Evolutionary conservation across 805 yeast genomes (phyloP).

Genomic region (Wickerhamomyces alni): DNA sequence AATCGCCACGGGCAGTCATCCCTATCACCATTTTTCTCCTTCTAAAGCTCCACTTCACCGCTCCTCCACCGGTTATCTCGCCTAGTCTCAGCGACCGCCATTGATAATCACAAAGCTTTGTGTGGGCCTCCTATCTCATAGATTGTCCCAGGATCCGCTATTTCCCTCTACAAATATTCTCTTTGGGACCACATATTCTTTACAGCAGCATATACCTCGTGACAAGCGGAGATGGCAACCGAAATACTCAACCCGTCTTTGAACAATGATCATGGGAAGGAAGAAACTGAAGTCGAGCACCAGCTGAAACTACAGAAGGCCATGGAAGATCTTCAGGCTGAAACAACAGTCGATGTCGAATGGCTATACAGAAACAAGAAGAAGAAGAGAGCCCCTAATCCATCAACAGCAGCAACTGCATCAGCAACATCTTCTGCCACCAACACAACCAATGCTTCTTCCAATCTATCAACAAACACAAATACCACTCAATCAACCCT

Average conservation of each 20-base stretch:
- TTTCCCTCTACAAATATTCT: too few species aligned
- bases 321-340: conserved; percentile 1
- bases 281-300: background rate
- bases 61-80: too few species aligned
- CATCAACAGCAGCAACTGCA: conserved; percentile 1
- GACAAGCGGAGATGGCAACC: too few species aligned
- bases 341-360: conserved; percentile 54
- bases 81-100: too few species aligned
- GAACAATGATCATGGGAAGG: background rate
- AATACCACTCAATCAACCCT: background rate
- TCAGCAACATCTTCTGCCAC: conserved; percentile 4
- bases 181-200: too few species aligned
- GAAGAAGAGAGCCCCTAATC: conserved; percentile 19
- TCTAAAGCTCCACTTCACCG: too few species aligned
- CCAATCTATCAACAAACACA: background rate
- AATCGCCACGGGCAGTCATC: too few species aligned
- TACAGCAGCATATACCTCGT: too few species aligned
- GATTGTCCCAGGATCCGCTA: too few species aligned
- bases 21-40: too few species aligned
- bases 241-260: background rate
- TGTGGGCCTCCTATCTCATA: too few species aligned
- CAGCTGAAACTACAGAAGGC: conserved; percentile 1
- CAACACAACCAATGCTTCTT: background rate
- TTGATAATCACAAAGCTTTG: too few species aligned
- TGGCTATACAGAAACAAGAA: conserved; percentile 82